phyloP scores from a whole-genome alignment of 2,329 filamentous ascomycete species.

The Ceratocystis smalleyi region DNA sequence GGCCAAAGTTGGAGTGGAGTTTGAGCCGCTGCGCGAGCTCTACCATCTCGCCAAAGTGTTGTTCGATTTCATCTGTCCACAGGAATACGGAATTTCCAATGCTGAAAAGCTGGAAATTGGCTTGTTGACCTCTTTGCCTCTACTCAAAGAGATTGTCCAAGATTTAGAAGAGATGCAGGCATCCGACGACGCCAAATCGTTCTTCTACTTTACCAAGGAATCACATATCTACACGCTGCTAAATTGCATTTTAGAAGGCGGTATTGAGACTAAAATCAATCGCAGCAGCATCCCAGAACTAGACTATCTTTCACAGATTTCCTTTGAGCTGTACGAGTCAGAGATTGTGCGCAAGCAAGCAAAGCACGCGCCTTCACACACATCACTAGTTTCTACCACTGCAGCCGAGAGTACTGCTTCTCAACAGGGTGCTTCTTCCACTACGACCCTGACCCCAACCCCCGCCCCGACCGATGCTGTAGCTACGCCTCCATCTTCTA shows the following conservation, averaged over 20 bases:
- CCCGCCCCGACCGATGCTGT: not conserved
- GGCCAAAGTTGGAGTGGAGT: slow-evolving; percentile 65
- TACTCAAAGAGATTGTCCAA: slow-evolving; percentile 91
- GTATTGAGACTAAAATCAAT: slow-evolving; percentile 91
- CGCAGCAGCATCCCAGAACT: slow-evolving; percentile 91
- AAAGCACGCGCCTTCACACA: slow-evolving; percentile 23
- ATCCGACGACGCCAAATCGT: slow-evolving; percentile 81
- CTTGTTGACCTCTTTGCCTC: slow-evolving; percentile 76
- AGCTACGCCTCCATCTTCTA: not conserved
- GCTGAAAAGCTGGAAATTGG: slow-evolving; percentile 98
- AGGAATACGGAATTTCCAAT: slow-evolving; percentile 93
- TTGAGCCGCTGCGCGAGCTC: slow-evolving; percentile 79
- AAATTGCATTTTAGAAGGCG: slow-evolving; percentile 94
- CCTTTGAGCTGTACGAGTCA: slow-evolving; percentile 94
- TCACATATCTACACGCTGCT: slow-evolving; percentile 96
- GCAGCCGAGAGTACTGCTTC: not conserved
- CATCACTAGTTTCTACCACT: slow-evolving; percentile 10
- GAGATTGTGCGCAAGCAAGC: slow-evolving; percentile 46
- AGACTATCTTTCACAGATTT: slow-evolving; percentile 94
- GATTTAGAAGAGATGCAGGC: slow-evolving; percentile 96
- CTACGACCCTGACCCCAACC: not conserved
- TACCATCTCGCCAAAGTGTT: slow-evolving; percentile 88
- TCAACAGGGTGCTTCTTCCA: not conserved
- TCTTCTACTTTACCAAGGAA: slow-evolving; percentile 99
- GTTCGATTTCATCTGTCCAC: slow-evolving; percentile 96